Evolutionary conservation across 73 alveolate genomes (phyloP), one percentile per base, ranked within the genome.

Genomic region (Breviolum minutum): DNA sequence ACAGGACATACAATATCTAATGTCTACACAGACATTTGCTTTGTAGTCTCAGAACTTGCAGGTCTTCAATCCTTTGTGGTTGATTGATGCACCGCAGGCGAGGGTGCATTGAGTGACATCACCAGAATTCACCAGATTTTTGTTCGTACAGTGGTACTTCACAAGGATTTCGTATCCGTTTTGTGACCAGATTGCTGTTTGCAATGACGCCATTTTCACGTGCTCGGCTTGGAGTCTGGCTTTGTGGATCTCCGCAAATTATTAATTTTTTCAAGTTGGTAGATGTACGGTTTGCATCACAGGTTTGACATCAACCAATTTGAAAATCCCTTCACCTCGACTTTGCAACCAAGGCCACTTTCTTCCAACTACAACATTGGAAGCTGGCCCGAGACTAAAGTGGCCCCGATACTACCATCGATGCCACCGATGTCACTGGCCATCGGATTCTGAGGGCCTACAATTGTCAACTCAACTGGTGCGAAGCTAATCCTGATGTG

Each of bases 401-500:
- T 13, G 71, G 32, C 7, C 1, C 32, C 26, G 61, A 14, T 82
- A 48, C 5, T 0, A 9, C 63, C 54, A 54, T 10, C 40, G 70
- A 12, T 48, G 91, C 69, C 13, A 14, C 71, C 8, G 19, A 30
- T 14, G 12, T 4, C 90, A 12, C 14, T 8, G 6, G 27, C 81
- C 7, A 6, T n/a, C 22, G 24, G 30, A 9, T 9, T 10, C 97
- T 87, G 13, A 90, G 98, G 98, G 98, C 81, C 90, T 76, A 76
- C 98, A 92, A 92, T 54, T 92, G 98, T 73, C 82, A 76, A 80
- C 98, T 92, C 66, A 70, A 73, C 68, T 92, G 98, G 98, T 92
- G 98, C 66, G 98, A 92, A 74, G 98, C 98, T 17, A 48, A 92
- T 63, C 98, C 98, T 14, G 98, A 92, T 63, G 90, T 92, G 24